These are phyloP conservation scores for Pestalotiopsis sp. DNA, from an alignment of 2,329 filamentous ascomycete genomes.

Conservation along the genomic window DNA sequence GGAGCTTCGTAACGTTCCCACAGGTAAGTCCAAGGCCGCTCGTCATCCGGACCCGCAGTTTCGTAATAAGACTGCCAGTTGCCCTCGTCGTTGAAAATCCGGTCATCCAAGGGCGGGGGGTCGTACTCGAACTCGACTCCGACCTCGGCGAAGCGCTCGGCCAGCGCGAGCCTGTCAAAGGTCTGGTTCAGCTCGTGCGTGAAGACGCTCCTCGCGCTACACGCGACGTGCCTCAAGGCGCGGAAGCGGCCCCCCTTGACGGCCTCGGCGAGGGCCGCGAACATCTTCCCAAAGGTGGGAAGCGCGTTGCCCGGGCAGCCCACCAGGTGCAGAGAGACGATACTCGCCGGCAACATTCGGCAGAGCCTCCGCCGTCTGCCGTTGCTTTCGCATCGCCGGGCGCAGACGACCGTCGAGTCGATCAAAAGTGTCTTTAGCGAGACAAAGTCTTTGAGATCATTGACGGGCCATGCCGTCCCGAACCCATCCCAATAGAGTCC, in stretches of 20 bases:
- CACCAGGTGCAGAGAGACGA: not conserved
- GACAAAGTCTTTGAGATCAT: too few species aligned
- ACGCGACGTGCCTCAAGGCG: not conserved
- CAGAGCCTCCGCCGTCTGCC: not conserved
- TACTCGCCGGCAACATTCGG: not conserved
- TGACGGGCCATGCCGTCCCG: too few species aligned
- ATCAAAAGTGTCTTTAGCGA: too few species aligned
- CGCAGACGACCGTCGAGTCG: too few species aligned
- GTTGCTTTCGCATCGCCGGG: not conserved
- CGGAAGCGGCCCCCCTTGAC: not conserved
- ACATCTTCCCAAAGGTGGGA: not conserved
- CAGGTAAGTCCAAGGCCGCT: not conserved
- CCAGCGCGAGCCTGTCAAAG: not conserved
- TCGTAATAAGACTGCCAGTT: not conserved
- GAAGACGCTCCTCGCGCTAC: not conserved
- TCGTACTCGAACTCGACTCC: not conserved
- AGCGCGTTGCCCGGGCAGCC: not conserved
- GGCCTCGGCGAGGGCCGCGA: not conserved
- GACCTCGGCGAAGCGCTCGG: not conserved
- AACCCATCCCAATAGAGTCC: too few species aligned
- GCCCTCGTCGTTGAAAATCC: not conserved
- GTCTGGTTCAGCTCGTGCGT: not conserved
- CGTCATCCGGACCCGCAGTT: not conserved
- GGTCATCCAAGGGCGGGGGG: not conserved
- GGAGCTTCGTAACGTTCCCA: not conserved